Percentiles rank a stretch among this genome's conserved stretches.
Conservation (phyloP, 2,329 filamentous ascomycete species). For the Furcasterigmium furcatum region DNA sequence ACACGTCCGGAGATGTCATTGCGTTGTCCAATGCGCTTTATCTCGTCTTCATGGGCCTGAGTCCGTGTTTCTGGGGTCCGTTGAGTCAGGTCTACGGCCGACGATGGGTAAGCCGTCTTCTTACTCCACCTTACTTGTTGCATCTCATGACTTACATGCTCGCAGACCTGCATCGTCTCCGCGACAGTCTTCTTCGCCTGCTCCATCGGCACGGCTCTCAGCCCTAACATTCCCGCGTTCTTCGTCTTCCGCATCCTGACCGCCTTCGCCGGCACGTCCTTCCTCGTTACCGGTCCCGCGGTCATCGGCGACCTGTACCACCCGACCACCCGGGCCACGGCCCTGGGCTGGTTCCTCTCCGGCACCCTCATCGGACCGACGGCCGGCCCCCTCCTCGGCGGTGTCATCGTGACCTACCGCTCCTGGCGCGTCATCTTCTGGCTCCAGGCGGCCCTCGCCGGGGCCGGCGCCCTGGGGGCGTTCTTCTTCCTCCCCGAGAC, state of each 20-base stretch:
- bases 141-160: not conserved
- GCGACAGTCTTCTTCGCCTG: constrained; percentile 63
- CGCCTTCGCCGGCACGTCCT: constrained; percentile 72
- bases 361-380: constrained; percentile 71
- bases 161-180: constrained; percentile 54
- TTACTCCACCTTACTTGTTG: no score
- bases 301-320: constrained; percentile 41
- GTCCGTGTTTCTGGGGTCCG: constrained; percentile 69
- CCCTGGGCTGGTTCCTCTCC: constrained; percentile 69
- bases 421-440: constrained; percentile 77
- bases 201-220: constrained; percentile 66
- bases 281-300: constrained; percentile 68
- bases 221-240: constrained; percentile 67
- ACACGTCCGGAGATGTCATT: constrained; percentile 65
- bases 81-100: constrained; percentile 64
- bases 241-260: constrained; percentile 73
- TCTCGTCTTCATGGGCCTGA: constrained; percentile 69
- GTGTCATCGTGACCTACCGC: constrained; percentile 72
- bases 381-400: constrained; percentile 67
- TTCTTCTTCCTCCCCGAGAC: constrained; percentile 71
- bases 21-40: constrained; percentile 73
- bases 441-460: constrained; percentile 68
- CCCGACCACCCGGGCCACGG: constrained; percentile 65
- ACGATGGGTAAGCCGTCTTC: constrained; percentile 40
- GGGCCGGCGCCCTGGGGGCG: constrained; percentile 53